These are phyloP conservation scores for Lachnellula occidentalis DNA, from an alignment of 2,329 filamentous ascomycete species.

Conservation along the genomic window DNA sequence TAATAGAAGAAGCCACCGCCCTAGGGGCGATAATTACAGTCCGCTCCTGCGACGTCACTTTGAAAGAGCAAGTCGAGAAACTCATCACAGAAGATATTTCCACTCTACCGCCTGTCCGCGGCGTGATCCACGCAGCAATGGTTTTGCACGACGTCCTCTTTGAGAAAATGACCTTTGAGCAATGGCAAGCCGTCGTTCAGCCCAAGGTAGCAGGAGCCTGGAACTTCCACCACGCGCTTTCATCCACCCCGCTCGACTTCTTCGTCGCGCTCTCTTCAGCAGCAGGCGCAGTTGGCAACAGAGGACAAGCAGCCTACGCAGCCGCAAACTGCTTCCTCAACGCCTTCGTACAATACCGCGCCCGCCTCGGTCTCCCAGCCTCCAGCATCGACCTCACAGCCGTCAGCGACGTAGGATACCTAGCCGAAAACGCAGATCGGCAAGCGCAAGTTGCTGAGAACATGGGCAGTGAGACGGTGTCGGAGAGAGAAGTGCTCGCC, in stretches of 20 bases:
- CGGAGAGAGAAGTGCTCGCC: slow-evolving; percentile 19
- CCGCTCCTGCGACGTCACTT: slow-evolving; percentile 16
- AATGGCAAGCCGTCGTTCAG: slow-evolving; percentile 31
- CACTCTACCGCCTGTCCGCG: slow-evolving; percentile 18
- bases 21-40: slow-evolving; percentile 16
- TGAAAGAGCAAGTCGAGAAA: slow-evolving; percentile 11
- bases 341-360: slow-evolving; percentile 21
- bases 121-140: slow-evolving; percentile 27
- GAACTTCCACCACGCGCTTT: slow-evolving; percentile 23
- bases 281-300: slow-evolving; percentile 23
- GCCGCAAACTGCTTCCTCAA: slow-evolving; percentile 32
- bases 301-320: slow-evolving; percentile 26
- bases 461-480: slow-evolving; percentile 15
- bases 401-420: slow-evolving; percentile 23
- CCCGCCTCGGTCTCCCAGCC: slow-evolving; percentile 15
- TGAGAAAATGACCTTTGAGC: slow-evolving; percentile 27
- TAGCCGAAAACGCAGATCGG: slow-evolving; percentile 27
- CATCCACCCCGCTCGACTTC: slow-evolving; percentile 31
- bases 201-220: slow-evolving; percentile 32
- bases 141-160: slow-evolving; percentile 24
- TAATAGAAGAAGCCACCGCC: slow-evolving; percentile 4
- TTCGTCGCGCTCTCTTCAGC: slow-evolving; percentile 20
- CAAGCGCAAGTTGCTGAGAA: slow-evolving; percentile 10
- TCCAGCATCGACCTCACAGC: slow-evolving; percentile 19
- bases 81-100: slow-evolving; percentile 8